Percentiles rank a stretch among this genome's conserved stretches.
Evolutionary conservation across 169 alveolate species (phyloP).

Genomic region (Cryptosporidium parvum): DNA sequence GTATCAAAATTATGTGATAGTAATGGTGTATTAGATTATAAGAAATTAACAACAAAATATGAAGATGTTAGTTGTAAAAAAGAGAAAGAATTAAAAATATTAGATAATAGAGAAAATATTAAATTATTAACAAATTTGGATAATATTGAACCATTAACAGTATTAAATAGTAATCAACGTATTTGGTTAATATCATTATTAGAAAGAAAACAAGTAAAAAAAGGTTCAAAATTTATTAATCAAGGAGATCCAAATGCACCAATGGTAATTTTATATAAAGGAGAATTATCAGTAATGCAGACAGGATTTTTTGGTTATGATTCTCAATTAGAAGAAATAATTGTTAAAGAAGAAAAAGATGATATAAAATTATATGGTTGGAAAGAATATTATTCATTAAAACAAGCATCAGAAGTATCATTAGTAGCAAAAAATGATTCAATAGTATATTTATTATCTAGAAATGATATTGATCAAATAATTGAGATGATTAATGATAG

Average conservation of each 20-base stretch:
- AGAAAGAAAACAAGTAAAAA: constrained; percentile 28
- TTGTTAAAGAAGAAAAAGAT: neutral
- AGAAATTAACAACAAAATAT: constrained; percentile 24
- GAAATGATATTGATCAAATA: constrained; percentile 20
- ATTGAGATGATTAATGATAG: constrained; percentile 31
- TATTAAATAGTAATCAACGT: constrained; percentile 51
- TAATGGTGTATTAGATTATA: constrained; percentile 3
- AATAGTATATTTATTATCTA: constrained; percentile 25
- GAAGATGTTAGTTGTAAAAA: constrained; percentile 34
- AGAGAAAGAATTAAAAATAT: neutral
- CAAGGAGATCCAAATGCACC: constrained; percentile 72
- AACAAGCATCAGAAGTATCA: constrained; percentile 36
- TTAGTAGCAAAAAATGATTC: constrained; percentile 20
- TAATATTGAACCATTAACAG: constrained; percentile 35
- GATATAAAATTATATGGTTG: constrained; percentile 42
- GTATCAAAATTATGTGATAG: constrained; percentile 28
- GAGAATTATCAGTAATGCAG: constrained; percentile 59
- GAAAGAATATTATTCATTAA: constrained; percentile 48
- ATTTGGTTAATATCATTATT: constrained; percentile 36
- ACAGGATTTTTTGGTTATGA: constrained; percentile 72
- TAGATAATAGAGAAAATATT: constrained; percentile 1
- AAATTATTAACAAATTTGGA: constrained; percentile 9
- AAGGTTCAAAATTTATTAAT: constrained; percentile 36
- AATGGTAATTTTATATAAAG: constrained; percentile 17
- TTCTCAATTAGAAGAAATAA: constrained; percentile 40